Evolutionary conservation across 1,284 basidiomycete genomes (phyloP).

Genomic region (Cryptococcus deneoformans): DNA sequence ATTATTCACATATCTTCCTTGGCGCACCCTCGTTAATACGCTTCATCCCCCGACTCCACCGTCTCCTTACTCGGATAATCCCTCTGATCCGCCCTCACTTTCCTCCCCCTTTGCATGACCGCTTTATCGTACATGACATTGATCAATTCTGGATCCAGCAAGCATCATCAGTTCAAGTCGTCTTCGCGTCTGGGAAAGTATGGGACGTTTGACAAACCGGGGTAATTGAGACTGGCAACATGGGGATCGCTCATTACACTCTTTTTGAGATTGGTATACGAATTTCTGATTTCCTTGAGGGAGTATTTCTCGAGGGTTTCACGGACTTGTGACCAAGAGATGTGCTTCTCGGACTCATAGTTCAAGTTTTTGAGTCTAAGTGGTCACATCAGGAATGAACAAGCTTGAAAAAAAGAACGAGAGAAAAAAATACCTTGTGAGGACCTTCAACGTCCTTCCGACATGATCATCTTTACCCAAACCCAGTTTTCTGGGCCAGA

Average conservation of each 20-base stretch:
- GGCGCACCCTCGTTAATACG: not conserved
- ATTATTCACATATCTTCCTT: too few relatives aligned
- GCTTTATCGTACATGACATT: not conserved
- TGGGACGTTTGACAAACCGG: not conserved
- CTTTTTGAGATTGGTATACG: slow-evolving; percentile 1
- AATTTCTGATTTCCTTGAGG: slow-evolving; percentile 1
- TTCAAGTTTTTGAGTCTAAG: slow-evolving; percentile 3
- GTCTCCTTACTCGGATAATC: not conserved
- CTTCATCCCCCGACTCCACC: not conserved
- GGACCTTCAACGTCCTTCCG: not conserved
- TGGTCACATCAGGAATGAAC: not conserved
- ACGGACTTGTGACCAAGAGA: slow-evolving; percentile 2
- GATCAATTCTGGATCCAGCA: not conserved
- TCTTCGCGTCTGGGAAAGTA: not conserved
- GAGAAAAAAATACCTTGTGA: slow-evolving; percentile 2
- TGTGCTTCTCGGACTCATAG: slow-evolving; percentile 9
- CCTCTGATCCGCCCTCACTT: not conserved
- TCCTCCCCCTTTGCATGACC: not conserved
- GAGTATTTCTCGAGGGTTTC: not conserved
- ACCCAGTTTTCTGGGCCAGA: not conserved
- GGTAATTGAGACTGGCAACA: not conserved
- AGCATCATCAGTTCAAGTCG: not conserved
- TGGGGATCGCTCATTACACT: not conserved
- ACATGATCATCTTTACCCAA: slow-evolving; percentile 2
- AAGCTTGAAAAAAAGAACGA: not conserved